Conservation (phyloP, 2,329 filamentous ascomycete species). For the Cercospora berteroae region DNA sequence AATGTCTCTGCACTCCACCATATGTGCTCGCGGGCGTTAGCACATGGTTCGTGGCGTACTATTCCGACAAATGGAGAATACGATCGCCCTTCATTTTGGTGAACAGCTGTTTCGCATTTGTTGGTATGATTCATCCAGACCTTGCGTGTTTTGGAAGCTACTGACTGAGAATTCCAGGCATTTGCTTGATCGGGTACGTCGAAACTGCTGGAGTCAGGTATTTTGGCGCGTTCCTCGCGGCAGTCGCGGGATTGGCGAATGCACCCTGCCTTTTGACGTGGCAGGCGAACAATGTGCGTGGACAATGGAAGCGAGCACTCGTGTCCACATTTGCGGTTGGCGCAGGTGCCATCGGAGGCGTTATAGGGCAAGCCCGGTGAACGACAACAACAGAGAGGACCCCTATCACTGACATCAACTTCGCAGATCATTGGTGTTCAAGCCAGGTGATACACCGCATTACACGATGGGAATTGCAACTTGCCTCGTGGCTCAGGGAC, state of each 20-base stretch:
- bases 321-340: constrained; percentile 14
- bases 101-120: constrained; percentile 33
- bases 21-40: constrained; percentile 37
- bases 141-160: background rate
- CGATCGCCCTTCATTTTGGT: constrained; percentile 30
- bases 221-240: constrained; percentile 34
- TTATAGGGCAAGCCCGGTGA: constrained; percentile 38
- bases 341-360: constrained; percentile 60
- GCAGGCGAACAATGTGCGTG: constrained; percentile 50
- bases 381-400: background rate
- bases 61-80: constrained; percentile 30
- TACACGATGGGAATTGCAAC: constrained; percentile 25
- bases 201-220: constrained; percentile 31
- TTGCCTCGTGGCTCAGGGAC: constrained; percentile 16
- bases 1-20: constrained; percentile 48
- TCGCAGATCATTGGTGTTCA: constrained; percentile 20
- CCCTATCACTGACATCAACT: background rate
- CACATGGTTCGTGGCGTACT: constrained; percentile 27
- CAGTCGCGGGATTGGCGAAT: constrained; percentile 26
- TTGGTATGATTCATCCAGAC: constrained; percentile 53
- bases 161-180: constrained; percentile 47
- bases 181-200: constrained; percentile 28
- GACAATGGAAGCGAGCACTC: constrained; percentile 51
- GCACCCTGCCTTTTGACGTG: constrained; percentile 23
- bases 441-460: constrained; percentile 20